phyloP scores from a whole-genome alignment of 106 monocot species.

The Dendrobium catenatum region DNA sequence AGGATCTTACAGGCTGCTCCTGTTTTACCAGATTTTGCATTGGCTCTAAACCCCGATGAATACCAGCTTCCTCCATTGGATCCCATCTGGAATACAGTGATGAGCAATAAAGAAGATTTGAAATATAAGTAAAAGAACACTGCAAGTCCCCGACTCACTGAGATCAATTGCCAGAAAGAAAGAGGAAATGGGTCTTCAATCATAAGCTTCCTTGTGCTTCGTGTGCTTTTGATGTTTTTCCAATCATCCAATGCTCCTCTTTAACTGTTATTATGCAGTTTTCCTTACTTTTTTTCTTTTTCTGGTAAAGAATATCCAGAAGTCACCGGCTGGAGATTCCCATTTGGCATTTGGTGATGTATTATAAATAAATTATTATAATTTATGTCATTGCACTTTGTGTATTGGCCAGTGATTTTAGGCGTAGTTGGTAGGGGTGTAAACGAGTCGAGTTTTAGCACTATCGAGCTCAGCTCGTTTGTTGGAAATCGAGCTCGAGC shows the following conservation, averaged over 20 bases:
- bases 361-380: slow-evolving; percentile 2
- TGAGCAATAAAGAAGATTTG: background rate
- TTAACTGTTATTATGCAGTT: background rate
- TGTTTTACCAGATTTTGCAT: slow-evolving; percentile 37
- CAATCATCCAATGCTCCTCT: background rate
- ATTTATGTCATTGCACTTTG: background rate
- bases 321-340: background rate
- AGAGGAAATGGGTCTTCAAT: background rate
- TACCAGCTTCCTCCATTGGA: slow-evolving; percentile 67
- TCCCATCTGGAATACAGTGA: slow-evolving; percentile 33
- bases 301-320: background rate
- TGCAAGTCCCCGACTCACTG: background rate
- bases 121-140: background rate
- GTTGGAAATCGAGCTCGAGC: no score
- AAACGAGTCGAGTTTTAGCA: no score
- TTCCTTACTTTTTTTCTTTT: no score
- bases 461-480: no score
- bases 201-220: background rate
- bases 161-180: background rate
- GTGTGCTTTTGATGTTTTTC: background rate
- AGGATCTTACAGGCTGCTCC: slow-evolving; percentile 46
- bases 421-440: no score
- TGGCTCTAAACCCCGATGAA: slow-evolving; percentile 65
- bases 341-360: background rate
- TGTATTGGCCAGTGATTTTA: background rate